phyloP scores from a whole-genome alignment of 2,329 filamentous ascomycete species.

The Kalmusia sp. region DNA sequence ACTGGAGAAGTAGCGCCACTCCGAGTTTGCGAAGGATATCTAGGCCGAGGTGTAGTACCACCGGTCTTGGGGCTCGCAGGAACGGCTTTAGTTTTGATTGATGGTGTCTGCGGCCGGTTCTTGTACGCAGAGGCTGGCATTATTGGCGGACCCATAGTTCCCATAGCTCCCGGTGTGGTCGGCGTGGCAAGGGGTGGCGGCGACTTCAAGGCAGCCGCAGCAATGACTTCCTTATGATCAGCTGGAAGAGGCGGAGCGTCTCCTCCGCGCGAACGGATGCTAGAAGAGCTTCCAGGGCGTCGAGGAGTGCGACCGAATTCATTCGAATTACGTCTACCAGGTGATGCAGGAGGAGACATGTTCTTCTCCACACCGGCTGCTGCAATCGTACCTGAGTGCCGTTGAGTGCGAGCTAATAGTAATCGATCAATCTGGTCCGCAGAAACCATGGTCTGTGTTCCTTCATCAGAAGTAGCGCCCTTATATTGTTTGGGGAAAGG shows the following conservation, averaged over 20 bases:
- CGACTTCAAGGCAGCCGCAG: conserved; percentile 71
- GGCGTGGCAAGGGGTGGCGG: conserved; percentile 39
- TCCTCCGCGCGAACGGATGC: conserved; percentile 61
- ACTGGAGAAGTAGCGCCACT: conserved; percentile 56
- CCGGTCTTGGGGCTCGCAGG: conserved; percentile 51
- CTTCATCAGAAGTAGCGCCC: conserved; percentile 66
- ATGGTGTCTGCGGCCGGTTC: conserved; percentile 49
- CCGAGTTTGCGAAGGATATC: conserved; percentile 51
- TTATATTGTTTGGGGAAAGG: conserved; percentile 33
- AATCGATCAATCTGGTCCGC: conserved; percentile 80
- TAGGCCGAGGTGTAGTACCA: conserved; percentile 65
- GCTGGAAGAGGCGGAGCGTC: conserved; percentile 76
- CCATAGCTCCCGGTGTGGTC: conserved; percentile 64
- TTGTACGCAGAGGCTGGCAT: conserved; percentile 79
- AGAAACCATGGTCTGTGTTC: conserved; percentile 85
- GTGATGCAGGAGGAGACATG: conserved; percentile 43
- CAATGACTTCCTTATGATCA: conserved; percentile 85
- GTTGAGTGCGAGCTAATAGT: conserved; percentile 62
- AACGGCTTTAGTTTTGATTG: conserved; percentile 50
- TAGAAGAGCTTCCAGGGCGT: conserved; percentile 77
- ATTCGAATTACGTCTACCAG: conserved; percentile 36
- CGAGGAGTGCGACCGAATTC: conserved; percentile 45
- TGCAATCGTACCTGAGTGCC: conserved; percentile 33
- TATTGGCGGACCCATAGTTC: conserved; percentile 82
- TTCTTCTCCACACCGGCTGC: conserved; percentile 39